A percentile compares a stretch with the other conserved stretches of the same genome.
Evolutionary conservation across 371 early-diverging fungal species (phyloP).

Genomic region (Apophysomyces elegans): DNA sequence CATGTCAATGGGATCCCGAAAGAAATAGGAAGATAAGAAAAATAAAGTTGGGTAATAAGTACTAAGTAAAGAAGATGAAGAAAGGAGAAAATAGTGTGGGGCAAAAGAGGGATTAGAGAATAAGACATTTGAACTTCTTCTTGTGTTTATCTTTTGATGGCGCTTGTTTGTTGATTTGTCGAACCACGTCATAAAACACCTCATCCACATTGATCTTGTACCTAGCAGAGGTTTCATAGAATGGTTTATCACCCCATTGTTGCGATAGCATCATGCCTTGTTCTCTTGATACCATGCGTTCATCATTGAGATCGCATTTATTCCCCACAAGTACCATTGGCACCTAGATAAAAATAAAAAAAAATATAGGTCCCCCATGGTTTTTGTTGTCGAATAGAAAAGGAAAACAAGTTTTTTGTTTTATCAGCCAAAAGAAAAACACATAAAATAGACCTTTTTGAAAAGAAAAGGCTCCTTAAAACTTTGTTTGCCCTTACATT

Average conservation of each 20-base stretch:
- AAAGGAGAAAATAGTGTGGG: conserved; percentile 5
- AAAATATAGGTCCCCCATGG: background rate
- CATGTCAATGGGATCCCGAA: conserved; percentile 6
- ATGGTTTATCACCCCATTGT: conserved; percentile 76
- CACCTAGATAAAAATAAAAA: conserved; percentile 52
- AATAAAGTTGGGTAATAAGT: background rate
- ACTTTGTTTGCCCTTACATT: conserved; percentile 55
- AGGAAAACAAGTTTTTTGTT: too few relatives aligned
- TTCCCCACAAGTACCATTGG: conserved; percentile 89
- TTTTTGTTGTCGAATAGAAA: too few relatives aligned
- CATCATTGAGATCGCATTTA: conserved; percentile 85
- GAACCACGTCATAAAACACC: conserved; percentile 66
- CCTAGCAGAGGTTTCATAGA: conserved; percentile 87
- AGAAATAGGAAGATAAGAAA: conserved; percentile 1
- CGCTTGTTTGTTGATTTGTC: conserved; percentile 59
- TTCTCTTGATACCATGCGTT: conserved; percentile 74
- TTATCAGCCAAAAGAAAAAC: conserved; percentile 4
- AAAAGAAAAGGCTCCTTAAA: conserved; percentile 3
- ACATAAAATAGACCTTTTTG: background rate
- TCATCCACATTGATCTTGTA: conserved; percentile 86
- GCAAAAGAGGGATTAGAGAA: conserved; percentile 28
- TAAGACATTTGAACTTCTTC: conserved; percentile 44
- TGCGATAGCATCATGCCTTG: conserved; percentile 66
- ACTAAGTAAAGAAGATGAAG: background rate
- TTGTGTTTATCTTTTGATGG: conserved; percentile 44